These are phyloP conservation scores for Teratosphaeriaceae sp. DNA, from an alignment of 2,329 filamentous ascomycete genomes.

Conservation along the genomic window DNA sequence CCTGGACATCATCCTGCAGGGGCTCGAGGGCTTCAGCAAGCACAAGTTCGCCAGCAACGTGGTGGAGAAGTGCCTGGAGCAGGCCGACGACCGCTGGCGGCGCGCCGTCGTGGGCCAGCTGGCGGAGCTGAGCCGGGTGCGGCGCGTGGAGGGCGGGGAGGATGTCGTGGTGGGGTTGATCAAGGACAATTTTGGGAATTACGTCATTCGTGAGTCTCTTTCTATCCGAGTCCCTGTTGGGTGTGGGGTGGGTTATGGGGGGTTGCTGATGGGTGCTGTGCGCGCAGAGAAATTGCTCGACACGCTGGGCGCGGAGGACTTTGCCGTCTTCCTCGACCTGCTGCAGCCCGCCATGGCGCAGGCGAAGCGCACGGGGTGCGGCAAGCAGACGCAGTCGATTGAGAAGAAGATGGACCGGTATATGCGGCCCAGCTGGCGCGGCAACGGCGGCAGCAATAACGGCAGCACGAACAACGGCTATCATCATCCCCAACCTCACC, in stretches of 20 bases:
- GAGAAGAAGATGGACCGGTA: constrained; percentile 44
- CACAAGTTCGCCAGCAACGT: constrained; percentile 98
- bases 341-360: constrained; percentile 40
- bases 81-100: constrained; percentile 63
- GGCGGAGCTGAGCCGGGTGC: constrained; percentile 51
- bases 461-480: background rate
- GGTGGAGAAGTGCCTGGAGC: constrained; percentile 83
- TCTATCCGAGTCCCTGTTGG: too few relatives aligned
- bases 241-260: too few relatives aligned
- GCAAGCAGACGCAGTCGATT: constrained; percentile 41
- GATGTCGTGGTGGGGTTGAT: constrained; percentile 70
- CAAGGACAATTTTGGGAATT: constrained; percentile 90
- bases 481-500: constrained; percentile 1
- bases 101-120: constrained; percentile 56
- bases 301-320: constrained; percentile 35
- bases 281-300: constrained; percentile 69
- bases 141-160: constrained; percentile 46
- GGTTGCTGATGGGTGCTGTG: constrained; percentile 11
- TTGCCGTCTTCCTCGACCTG: constrained; percentile 33
- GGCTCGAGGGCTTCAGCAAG: constrained; percentile 72
- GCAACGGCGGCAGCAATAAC: background rate
- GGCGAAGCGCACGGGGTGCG: constrained; percentile 35
- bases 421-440: background rate
- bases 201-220: constrained; percentile 77
- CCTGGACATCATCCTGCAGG: constrained; percentile 63